Evolutionary conservation across 352 stramenopile genomes (phyloP).

Genomic region (Pythium oligandrum): DNA sequence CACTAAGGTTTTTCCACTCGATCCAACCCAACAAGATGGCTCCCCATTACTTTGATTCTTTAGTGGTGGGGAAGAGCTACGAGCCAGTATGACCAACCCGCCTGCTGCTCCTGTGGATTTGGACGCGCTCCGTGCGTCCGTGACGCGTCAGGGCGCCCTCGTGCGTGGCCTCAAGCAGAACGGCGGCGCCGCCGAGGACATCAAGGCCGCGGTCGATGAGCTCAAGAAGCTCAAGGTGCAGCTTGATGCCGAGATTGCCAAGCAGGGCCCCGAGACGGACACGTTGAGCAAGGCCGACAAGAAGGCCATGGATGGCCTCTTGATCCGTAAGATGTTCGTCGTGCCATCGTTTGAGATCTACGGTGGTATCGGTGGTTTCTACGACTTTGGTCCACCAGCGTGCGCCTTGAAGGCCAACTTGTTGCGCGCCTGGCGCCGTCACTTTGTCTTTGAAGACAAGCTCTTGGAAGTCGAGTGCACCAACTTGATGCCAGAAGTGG

Average conservation of each 20-base stretch:
- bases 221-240: slow-evolving; percentile 94
- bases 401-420: slow-evolving; percentile 97
- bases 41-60: neutral
- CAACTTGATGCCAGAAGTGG: slow-evolving; percentile 96
- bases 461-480: slow-evolving; percentile 99
- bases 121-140: slow-evolving; percentile 90
- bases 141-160: slow-evolving; percentile 93
- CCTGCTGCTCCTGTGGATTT: slow-evolving; percentile 68
- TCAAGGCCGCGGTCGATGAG: slow-evolving; percentile 89
- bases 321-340: slow-evolving; percentile 99
- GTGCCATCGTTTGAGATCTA: slow-evolving; percentile 99
- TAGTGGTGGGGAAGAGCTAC: neutral
- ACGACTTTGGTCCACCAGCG: slow-evolving; percentile 96
- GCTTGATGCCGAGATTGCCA: slow-evolving; percentile 75
- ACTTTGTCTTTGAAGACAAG: slow-evolving; percentile 98
- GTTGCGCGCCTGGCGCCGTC: slow-evolving; percentile 94
- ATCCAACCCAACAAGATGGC: neutral
- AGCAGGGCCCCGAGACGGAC: slow-evolving; percentile 59
- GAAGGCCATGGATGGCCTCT: slow-evolving; percentile 95
- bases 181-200: slow-evolving; percentile 72
- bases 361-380: slow-evolving; percentile 97
- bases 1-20: neutral
- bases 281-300: slow-evolving; percentile 73
- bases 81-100: slow-evolving; percentile 13
- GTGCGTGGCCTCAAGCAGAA: slow-evolving; percentile 98